Base-by-base conservation (phyloP, 192 early-diverging fungal genomes). In the Coemansia sp. region DNA sequence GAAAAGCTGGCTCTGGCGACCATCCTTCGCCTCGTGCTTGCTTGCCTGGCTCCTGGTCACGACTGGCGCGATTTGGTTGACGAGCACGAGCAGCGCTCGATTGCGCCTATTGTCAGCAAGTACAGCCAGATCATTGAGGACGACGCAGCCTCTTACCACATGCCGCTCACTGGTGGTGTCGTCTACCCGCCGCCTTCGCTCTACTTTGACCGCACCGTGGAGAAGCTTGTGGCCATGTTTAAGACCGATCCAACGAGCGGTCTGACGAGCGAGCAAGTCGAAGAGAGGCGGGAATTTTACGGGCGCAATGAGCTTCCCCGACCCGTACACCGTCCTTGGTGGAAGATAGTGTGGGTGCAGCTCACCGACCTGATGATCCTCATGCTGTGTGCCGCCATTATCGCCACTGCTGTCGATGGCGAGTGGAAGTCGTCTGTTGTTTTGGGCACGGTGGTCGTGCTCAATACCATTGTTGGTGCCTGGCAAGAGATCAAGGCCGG, bases 401-500 rank as follows among this genome's bases (percentile, higher is more conserved):
- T 95, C 45, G 86, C 92, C 28, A 92, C 93, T 60, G 95, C 88
- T 0, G 91, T 94, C 31, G 84, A 90, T 23, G 86, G 93, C 68
- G 93, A 95, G 66, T 95, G 87, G 77, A 91, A 92, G 73, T 81
- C 88, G 67, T 88, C 86, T 43, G 81, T 85, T 60, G 94, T 97
- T 24, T 84, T 95, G 35, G 70, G 85, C 36, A 83, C 91, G 43
- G 92, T 98, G 21, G 92, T 95, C 23, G 83, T 94, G 14, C 79
- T 98, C 39, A 98, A 98, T 79, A 88, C 93, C 36, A 66, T 90
- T 39, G 94, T 99, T 67, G 97, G 97, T 20, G 92, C 95, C 45
- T 85, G 88, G 21, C 97, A 99, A 83, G 97, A 99, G 75, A 96
- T 89, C 83, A 92, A 94, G 71, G 95, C 97, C n/a, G 92, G 87